Evolutionary conservation across 1,139 yeast species (phyloP).

Genomic region (Pichia cactophila): DNA sequence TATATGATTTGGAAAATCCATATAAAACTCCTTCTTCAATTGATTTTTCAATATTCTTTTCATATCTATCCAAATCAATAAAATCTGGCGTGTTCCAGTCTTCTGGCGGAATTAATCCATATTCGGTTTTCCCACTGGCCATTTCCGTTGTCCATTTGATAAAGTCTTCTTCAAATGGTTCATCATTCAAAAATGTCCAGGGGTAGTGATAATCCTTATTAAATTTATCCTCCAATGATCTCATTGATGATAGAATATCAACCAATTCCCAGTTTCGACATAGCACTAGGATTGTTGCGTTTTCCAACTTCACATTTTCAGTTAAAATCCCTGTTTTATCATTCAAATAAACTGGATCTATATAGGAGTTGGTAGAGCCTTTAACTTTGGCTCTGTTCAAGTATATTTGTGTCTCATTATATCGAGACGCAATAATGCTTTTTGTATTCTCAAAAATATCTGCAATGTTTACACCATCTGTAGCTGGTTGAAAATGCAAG

Average conservation of each 20-base stretch:
- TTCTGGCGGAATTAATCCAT: slow-evolving; percentile 55
- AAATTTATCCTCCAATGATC: slow-evolving; percentile 58
- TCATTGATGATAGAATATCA: slow-evolving; percentile 41
- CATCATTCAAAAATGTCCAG: slow-evolving; percentile 87
- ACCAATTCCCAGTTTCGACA: slow-evolving; percentile 49
- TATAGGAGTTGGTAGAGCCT: slow-evolving; percentile 27
- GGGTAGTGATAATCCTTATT: slow-evolving; percentile 65
- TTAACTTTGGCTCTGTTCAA: slow-evolving; percentile 20
- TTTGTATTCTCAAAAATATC: slow-evolving; percentile 12
- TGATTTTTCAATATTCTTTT: slow-evolving; percentile 46
- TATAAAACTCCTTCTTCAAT: slow-evolving; percentile 59
- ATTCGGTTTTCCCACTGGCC: slow-evolving; percentile 77
- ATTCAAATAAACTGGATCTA: slow-evolving; percentile 12
- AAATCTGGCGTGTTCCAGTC: slow-evolving; percentile 64
- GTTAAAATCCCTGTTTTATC: slow-evolving; percentile 12
- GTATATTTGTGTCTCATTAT: slow-evolving; percentile 11
- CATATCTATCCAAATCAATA: slow-evolving; percentile 38
- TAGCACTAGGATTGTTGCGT: slow-evolving; percentile 64
- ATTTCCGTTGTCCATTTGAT: slow-evolving; percentile 61
- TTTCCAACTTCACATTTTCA: slow-evolving; percentile 29
- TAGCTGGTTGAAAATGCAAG: neutral
- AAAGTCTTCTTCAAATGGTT: slow-evolving; percentile 64
- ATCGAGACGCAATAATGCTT: slow-evolving; percentile 4
- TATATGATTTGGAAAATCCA: slow-evolving; percentile 70
- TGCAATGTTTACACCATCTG: neutral